Evolutionary conservation across 345 rosid species (phyloP).

Genomic region (Pelargonium nanum): DNA sequence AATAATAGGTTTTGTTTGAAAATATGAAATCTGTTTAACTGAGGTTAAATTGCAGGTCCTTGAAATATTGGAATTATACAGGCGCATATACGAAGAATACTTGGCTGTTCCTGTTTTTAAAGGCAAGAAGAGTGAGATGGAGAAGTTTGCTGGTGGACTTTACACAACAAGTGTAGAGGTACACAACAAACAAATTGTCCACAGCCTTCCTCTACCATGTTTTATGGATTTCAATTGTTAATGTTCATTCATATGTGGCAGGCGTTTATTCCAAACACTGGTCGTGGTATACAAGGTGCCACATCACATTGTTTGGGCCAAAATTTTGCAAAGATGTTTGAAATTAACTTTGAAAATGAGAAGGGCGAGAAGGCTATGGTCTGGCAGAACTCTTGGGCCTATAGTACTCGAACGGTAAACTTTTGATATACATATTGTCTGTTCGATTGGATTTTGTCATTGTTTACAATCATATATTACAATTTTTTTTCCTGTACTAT

Average conservation of each 20-base stretch:
- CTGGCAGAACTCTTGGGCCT: constrained; percentile 99
- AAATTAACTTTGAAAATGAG: constrained; percentile 83
- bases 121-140: constrained; percentile 93
- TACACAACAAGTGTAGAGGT: constrained; percentile 98
- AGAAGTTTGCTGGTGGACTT: constrained; percentile 96
- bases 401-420: constrained; percentile 70
- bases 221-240: not conserved
- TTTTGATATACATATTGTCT: constrained; percentile 3
- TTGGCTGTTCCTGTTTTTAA: constrained; percentile 85
- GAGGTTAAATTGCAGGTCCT: constrained; percentile 36
- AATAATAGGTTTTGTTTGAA: not conserved
- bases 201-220: not conserved
- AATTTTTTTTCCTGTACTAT: no score
- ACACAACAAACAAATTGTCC: not conserved
- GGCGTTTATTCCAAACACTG: constrained; percentile 97
- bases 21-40: not conserved
- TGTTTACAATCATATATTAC: not conserved
- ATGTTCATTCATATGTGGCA: constrained; percentile 17
- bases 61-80: constrained; percentile 75
- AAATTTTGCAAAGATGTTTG: constrained; percentile 94
- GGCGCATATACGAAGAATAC: constrained; percentile 80
- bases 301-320: constrained; percentile 97
- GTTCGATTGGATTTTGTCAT: not conserved
- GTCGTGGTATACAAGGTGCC: constrained; percentile 97
- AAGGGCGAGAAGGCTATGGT: constrained; percentile 82